Evolutionary conservation across 345 rosid genomes (phyloP).

Genomic region (Gossypium herbaceum): DNA sequence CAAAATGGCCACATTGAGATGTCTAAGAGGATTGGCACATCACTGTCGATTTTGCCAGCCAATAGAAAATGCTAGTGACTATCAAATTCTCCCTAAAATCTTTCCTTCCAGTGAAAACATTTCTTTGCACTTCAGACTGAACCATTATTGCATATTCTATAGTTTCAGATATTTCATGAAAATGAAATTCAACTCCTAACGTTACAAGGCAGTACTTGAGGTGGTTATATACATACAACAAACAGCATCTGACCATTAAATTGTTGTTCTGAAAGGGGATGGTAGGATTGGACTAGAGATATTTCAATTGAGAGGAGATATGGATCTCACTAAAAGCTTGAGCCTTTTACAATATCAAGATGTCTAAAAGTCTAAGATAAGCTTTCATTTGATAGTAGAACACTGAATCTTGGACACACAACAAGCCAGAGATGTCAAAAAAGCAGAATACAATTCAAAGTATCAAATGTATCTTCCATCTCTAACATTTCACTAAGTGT

Average conservation of each 20-base stretch:
- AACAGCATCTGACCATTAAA: background rate
- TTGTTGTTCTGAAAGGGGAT: background rate
- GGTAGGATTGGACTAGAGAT: background rate
- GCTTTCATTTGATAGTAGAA: background rate
- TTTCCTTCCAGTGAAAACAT: background rate
- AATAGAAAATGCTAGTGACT: background rate
- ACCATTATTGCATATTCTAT: background rate
- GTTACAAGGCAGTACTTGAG: background rate
- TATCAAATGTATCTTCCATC: background rate
- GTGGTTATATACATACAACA: background rate
- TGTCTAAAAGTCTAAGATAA: background rate
- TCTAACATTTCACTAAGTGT: background rate
- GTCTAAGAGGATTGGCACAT: background rate
- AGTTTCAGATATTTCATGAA: constrained; percentile 7
- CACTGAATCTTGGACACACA: background rate
- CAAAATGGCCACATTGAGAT: background rate
- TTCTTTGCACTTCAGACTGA: background rate
- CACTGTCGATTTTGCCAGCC: background rate
- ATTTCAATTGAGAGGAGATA: background rate
- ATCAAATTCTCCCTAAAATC: background rate
- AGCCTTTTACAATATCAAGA: background rate
- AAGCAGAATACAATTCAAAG: background rate
- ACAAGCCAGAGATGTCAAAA: background rate
- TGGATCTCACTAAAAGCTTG: background rate
- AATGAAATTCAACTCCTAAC: constrained; percentile 5